These are phyloP conservation scores for Phialophora chinensis DNA, from an alignment of 2,329 filamentous ascomycete genomes.

Conservation along the genomic window DNA sequence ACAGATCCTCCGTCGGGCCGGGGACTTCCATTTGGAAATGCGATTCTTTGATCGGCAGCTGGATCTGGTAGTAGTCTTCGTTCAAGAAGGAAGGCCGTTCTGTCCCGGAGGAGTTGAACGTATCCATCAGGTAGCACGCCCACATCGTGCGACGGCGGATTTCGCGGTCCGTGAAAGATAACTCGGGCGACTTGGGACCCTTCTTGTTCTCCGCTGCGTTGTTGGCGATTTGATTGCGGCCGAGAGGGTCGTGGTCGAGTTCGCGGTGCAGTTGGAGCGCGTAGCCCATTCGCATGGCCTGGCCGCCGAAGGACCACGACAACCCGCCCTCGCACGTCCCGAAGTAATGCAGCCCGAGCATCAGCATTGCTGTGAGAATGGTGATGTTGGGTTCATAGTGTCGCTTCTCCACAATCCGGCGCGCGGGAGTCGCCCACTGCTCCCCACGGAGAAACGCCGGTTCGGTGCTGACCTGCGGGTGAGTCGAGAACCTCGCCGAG, in stretches of 20 bases:
- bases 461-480: conserved; percentile 76
- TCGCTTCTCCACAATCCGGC: conserved; percentile 81
- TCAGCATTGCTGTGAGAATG: conserved; percentile 85
- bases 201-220: conserved; percentile 30
- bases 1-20: conserved; percentile 81
- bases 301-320: conserved; percentile 94
- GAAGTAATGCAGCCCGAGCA: conserved; percentile 92
- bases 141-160: conserved; percentile 95
- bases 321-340: conserved; percentile 94
- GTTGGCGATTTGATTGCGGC: conserved; percentile 56
- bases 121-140: conserved; percentile 97
- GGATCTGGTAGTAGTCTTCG: conserved; percentile 86
- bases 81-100: conserved; percentile 90
- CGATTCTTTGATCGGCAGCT: conserved; percentile 86
- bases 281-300: conserved; percentile 96
- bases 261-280: conserved; percentile 93
- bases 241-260: conserved; percentile 77
- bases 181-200: conserved; percentile 58
- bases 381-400: conserved; percentile 97
- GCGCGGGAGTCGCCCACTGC: conserved; percentile 85
- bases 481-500: conserved; percentile 91
- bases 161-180: conserved; percentile 91
- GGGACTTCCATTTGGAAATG: conserved; percentile 91
- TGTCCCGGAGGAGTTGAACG: conserved; percentile 94
- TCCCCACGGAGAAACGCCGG: conserved; percentile 88